Evolutionary conservation across 2,329 filamentous ascomycete species (phyloP), one percentile per base, ranked within the genome.

Genomic region (Fusarium abutilonis): DNA sequence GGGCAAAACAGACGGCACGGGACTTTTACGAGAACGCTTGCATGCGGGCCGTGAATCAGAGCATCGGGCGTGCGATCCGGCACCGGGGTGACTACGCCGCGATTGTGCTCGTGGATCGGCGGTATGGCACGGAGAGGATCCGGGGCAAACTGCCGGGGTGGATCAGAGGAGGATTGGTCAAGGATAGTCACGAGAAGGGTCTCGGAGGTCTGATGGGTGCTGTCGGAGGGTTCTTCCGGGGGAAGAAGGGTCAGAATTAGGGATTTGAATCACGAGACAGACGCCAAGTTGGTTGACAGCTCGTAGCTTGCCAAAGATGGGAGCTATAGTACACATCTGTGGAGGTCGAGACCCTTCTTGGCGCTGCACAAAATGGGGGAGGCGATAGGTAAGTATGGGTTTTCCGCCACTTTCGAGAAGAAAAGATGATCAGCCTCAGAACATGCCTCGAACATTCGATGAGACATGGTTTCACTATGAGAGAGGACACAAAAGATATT

Each of bases 1-100:
- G 48, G 35, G 80, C 79, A 0, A 87, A 86, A 67, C 81, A 84
- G 65, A 79, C 88, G 5, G 88, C 89, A 2, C 80, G 89, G 48
- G 91, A 94, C 59, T 96, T 92, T 72, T 96, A 96, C 72, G 93
- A 97, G 74, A 98, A 98, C 73, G 87, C 92, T 0, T 97, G 93
- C 74, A 97, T 99, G 93, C 84, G 95, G 35, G 92, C 93, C 5
- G 95, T 99, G 5, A 99, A 99, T 74, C 95, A 99, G 79, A 95
- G 92, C 72, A 93, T 99, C 67, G 95, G 95, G 1, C 83, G 95
- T 56, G 95, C 93, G 1, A 97, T 99, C 69, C 83, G 95, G 42
- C 95, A 99, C 73, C 85, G 84, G 52, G 86, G 85, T 21, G 95
- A 99, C 76, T 98, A 96, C 76, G 95, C 95, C 5, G 88, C 90